These are phyloP conservation scores for Chalciporus sp. DNA, from an alignment of 1,284 basidiomycete species.

Conservation along the genomic window DNA sequence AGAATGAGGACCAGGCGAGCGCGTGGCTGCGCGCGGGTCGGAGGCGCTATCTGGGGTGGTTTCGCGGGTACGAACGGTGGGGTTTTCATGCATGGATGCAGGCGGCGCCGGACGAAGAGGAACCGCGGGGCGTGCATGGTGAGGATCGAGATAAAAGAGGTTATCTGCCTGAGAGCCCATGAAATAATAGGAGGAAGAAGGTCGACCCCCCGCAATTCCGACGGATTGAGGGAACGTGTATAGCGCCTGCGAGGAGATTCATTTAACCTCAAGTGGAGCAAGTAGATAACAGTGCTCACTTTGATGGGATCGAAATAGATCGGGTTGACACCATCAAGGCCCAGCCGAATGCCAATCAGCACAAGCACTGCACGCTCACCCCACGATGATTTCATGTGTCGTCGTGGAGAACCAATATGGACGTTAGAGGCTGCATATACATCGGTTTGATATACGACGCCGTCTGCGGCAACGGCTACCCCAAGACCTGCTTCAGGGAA, in stretches of 20 bases:
- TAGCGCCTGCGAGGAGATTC: slow-evolving; percentile 55
- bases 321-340: slow-evolving; percentile 92
- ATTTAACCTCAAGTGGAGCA: not conserved
- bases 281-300: slow-evolving; percentile 44
- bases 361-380: slow-evolving; percentile 86
- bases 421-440: slow-evolving; percentile 80
- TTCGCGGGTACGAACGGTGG: slow-evolving; percentile 26
- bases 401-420: slow-evolving; percentile 38
- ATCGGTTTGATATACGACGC: slow-evolving; percentile 83
- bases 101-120: slow-evolving; percentile 67
- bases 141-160: slow-evolving; percentile 96
- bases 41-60: slow-evolving; percentile 32
- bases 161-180: slow-evolving; percentile 89
- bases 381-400: slow-evolving; percentile 55
- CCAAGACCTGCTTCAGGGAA: slow-evolving; percentile 84
- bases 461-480: slow-evolving; percentile 83
- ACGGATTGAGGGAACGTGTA: slow-evolving; percentile 95
- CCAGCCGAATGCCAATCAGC: slow-evolving; percentile 85
- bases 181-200: slow-evolving; percentile 97
- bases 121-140: slow-evolving; percentile 83
- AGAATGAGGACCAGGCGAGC: slow-evolving; percentile 23
- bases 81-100: slow-evolving; percentile 21
- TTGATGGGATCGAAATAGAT: slow-evolving; percentile 95
- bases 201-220: slow-evolving; percentile 94
- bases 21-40: slow-evolving; percentile 27